Percentiles rank a stretch among this genome's conserved stretches.
These are phyloP conservation scores for Xylaria palmicola DNA, from an alignment of 495 filamentous ascomycete species.

Conservation along the genomic window DNA sequence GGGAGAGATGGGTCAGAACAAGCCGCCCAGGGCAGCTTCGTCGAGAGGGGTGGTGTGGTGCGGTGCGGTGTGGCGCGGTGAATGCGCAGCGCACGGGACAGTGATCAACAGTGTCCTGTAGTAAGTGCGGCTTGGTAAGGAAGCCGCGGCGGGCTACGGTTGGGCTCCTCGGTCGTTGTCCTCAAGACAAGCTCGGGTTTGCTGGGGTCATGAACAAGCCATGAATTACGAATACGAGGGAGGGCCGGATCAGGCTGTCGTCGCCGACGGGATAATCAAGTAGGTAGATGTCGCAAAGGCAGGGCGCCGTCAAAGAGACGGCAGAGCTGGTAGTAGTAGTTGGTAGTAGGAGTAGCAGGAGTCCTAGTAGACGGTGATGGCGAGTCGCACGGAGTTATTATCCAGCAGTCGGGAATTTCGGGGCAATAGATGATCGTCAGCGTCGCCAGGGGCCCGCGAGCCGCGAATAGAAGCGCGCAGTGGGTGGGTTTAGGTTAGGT, in stretches of 20 bases:
- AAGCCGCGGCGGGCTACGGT: not conserved
- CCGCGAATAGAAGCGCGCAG: constrained; percentile 15
- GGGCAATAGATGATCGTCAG: constrained; percentile 37
- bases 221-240: not conserved
- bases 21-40: too few species aligned
- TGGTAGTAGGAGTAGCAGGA: too few species aligned
- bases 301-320: not conserved
- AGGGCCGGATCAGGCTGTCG: not conserved
- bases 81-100: constrained; percentile 6
- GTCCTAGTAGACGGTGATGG: not conserved
- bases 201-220: not conserved
- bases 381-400: constrained; percentile 2
- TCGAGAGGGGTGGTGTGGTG: not conserved
- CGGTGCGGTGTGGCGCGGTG: not conserved
- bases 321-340: too few species aligned
- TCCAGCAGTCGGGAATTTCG: constrained; percentile 30
- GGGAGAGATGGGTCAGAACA: too few species aligned
- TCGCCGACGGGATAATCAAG: not conserved
- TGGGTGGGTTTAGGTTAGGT: constrained; percentile 18
- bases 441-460: constrained; percentile 29
- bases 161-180: not conserved
- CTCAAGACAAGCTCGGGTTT: not conserved
- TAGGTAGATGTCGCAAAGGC: not conserved
- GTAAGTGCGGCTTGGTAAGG: not conserved
- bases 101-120: constrained; percentile 1